A percentile compares a stretch with the other conserved stretches of the same genome.
Conservation (phyloP, 2,329 filamentous ascomycete species). For the Colletotrichum limetticola region DNA sequence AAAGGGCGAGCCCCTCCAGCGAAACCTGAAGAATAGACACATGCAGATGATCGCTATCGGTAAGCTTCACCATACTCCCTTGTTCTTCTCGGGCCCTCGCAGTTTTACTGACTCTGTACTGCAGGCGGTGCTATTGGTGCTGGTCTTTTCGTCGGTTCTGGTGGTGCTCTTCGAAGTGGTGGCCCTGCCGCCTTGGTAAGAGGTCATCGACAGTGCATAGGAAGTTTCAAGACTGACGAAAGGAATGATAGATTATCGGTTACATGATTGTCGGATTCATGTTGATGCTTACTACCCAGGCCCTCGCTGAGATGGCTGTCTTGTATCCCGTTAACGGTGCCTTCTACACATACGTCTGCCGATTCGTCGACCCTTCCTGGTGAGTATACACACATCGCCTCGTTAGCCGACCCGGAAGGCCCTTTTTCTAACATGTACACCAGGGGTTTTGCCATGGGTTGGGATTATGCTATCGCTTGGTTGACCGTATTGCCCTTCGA, state of each 20-base stretch:
- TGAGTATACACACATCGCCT: constrained; percentile 44
- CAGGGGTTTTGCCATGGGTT: constrained; percentile 64
- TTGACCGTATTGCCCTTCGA: constrained; percentile 78
- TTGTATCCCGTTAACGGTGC: constrained; percentile 71
- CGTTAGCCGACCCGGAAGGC: neutral
- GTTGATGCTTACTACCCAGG: constrained; percentile 70
- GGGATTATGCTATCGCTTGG: constrained; percentile 70
- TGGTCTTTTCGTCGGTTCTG: constrained; percentile 71
- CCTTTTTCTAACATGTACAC: constrained; percentile 35
- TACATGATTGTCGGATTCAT: constrained; percentile 68
- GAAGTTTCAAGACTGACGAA: neutral
- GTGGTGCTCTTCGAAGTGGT: constrained; percentile 61
- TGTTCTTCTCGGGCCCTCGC: constrained; percentile 37
- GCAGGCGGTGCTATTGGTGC: constrained; percentile 72
- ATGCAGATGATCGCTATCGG: constrained; percentile 73
- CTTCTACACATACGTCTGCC: constrained; percentile 70
- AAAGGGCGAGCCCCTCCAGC: constrained; percentile 42
- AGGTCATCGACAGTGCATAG: too few relatives aligned
- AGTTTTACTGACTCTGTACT: constrained; percentile 63
- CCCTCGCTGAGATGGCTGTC: constrained; percentile 70
- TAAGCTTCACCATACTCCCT: constrained; percentile 6
- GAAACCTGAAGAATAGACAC: constrained; percentile 63
- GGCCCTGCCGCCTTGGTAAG: constrained; percentile 58
- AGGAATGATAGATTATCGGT: constrained; percentile 48
- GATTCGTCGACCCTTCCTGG: constrained; percentile 72